These are phyloP conservation scores for Saxophila tyrrhenica DNA, from an alignment of 495 filamentous ascomycete genomes.

Conservation along the genomic window DNA sequence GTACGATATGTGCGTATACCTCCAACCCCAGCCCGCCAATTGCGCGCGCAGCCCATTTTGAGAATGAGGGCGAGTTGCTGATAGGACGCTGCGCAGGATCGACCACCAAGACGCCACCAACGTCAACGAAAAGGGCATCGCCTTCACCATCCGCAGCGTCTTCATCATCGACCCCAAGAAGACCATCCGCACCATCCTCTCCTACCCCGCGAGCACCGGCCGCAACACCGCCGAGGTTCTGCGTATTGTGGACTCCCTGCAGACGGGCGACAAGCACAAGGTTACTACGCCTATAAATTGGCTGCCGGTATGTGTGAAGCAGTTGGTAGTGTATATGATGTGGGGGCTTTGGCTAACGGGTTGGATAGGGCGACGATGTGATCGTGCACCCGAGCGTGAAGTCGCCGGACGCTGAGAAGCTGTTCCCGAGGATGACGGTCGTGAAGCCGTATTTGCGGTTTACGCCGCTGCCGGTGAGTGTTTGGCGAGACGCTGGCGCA, in stretches of 20 bases:
- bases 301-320: too few species aligned
- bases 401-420: conserved; percentile 70
- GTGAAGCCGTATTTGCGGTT: conserved; percentile 76
- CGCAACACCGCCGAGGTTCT: conserved; percentile 94
- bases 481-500: too few species aligned
- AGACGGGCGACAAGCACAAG: conserved; percentile 93
- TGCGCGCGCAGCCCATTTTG: neutral
- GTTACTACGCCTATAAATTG: conserved; percentile 60
- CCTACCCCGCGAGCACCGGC: conserved; percentile 94
- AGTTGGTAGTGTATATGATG: too few species aligned
- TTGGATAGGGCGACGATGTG: conserved; percentile 63
- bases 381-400: conserved; percentile 86
- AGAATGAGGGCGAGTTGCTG: neutral
- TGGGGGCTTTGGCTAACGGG: too few species aligned
- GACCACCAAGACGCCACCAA: conserved; percentile 78
- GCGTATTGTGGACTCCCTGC: conserved; percentile 87
- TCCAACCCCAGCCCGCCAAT: too few species aligned
- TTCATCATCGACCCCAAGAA: conserved; percentile 99
- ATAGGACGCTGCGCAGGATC: conserved; percentile 42
- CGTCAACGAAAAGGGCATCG: conserved; percentile 45
- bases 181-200: conserved; percentile 89
- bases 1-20: conserved; percentile 93
- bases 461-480: conserved; percentile 27
- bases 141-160: conserved; percentile 97
- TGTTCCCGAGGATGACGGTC: conserved; percentile 82